Evolutionary conservation across 371 early-diverging fungal genomes (phyloP).

Genomic region (Actinomortierella ambigua): DNA sequence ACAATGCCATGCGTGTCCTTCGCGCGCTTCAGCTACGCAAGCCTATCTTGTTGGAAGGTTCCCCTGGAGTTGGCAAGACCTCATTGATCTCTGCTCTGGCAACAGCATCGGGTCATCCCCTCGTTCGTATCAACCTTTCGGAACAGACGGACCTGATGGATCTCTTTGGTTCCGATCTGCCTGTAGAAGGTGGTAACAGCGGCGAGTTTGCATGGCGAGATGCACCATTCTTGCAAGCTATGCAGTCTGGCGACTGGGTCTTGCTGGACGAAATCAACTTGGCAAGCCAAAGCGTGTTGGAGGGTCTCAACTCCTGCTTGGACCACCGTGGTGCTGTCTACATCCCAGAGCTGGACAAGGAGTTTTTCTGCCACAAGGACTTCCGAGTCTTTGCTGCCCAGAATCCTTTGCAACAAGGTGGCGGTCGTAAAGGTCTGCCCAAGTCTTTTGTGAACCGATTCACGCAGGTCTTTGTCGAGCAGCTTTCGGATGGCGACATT

Average conservation of each 20-base stretch:
- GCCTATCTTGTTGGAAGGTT: constrained; percentile 98
- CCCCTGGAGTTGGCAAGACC: constrained; percentile 98
- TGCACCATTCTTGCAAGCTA: constrained; percentile 95
- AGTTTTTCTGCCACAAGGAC: constrained; percentile 78
- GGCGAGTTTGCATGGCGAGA: constrained; percentile 97
- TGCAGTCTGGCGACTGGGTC: constrained; percentile 98
- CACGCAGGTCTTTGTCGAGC: constrained; percentile 93
- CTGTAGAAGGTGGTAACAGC: constrained; percentile 86
- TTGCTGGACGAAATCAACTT: constrained; percentile 99
- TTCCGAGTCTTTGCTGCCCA: constrained; percentile 99
- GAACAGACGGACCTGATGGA: constrained; percentile 99
- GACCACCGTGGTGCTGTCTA: constrained; percentile 98
- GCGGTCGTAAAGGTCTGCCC: constrained; percentile 99
- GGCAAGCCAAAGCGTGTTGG: constrained; percentile 98
- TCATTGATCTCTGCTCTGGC: constrained; percentile 91
- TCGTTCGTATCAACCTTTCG: constrained; percentile 98
- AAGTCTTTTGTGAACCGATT: constrained; percentile 99
- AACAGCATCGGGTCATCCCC: constrained; percentile 74
- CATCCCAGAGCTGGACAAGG: constrained; percentile 92
- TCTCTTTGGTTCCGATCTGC: constrained; percentile 97
- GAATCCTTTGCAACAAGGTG: constrained; percentile 97
- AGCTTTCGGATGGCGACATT: constrained; percentile 78
- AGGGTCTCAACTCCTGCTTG: constrained; percentile 99
- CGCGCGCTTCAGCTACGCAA: constrained; percentile 94
- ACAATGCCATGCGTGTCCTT: constrained; percentile 91